These are phyloP conservation scores for Vaccinium macrocarpon DNA, from an alignment of 148 eudicot genomes.

Conservation along the genomic window DNA sequence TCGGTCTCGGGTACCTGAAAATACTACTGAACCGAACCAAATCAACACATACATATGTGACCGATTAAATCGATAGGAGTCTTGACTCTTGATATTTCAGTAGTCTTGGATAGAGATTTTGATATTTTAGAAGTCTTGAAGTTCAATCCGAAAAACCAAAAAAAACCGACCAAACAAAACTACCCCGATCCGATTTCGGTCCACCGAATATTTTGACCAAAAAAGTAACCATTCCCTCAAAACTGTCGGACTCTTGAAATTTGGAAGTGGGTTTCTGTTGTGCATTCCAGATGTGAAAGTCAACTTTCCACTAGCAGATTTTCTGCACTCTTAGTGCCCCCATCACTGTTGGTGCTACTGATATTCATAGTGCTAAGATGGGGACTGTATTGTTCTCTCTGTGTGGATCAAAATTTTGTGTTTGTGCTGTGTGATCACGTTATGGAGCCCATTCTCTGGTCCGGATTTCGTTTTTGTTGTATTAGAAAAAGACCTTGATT, in stretches of 20 bases:
- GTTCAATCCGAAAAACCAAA: too few species aligned
- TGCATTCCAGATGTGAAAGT: slow-evolving; percentile 5
- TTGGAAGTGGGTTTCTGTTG: not conserved
- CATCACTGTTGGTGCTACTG: not conserved
- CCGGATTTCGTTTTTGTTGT: not conserved
- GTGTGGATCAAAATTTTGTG: not conserved
- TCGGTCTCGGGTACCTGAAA: too few species aligned
- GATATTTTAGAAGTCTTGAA: too few species aligned
- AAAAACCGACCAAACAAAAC: too few species aligned
- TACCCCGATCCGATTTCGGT: too few species aligned
- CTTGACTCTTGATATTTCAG: too few species aligned
- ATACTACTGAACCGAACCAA: too few species aligned
- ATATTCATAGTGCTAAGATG: not conserved
- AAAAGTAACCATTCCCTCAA: not conserved
- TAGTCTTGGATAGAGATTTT: too few species aligned
- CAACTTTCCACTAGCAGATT: not conserved
- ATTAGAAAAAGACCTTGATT: not conserved
- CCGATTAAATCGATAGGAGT: too few species aligned
- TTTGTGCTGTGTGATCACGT: not conserved
- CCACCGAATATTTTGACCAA: too few species aligned
- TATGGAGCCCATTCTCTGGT: not conserved
- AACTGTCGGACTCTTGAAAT: not conserved
- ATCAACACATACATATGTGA: too few species aligned
- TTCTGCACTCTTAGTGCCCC: not conserved
- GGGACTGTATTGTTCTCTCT: not conserved